Percentiles rank a stretch among this genome's conserved stretches.
Conservation (phyloP, 2,329 filamentous ascomycete species). For the Monosporascus sp. region DNA sequence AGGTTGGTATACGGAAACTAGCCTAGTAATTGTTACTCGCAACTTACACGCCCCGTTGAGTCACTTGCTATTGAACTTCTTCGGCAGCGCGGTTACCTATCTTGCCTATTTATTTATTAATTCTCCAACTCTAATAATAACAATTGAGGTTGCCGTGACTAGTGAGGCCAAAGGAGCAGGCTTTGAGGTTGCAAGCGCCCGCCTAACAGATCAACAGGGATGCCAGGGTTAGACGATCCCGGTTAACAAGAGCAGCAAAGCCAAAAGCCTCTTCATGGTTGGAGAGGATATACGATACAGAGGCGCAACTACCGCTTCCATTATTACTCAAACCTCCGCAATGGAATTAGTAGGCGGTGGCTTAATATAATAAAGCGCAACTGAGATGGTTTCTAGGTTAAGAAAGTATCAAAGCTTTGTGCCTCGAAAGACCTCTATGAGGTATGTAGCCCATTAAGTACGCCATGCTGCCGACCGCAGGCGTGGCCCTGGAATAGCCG, state of each 20-base stretch:
- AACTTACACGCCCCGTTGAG: not conserved
- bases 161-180: not conserved
- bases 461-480: slow-evolving; percentile 34
- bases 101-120: not conserved
- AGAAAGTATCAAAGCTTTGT: too few relatives aligned
- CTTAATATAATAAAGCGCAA: too few relatives aligned
- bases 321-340: too few relatives aligned
- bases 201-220: not conserved
- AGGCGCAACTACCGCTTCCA: too few relatives aligned
- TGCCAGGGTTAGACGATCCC: not conserved
- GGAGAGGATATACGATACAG: not conserved
- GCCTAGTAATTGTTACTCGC: not conserved
- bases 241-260: not conserved
- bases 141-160: not conserved
- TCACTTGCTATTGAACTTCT: not conserved
- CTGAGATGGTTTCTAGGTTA: too few relatives aligned
- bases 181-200: slow-evolving; percentile 6
- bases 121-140: not conserved
- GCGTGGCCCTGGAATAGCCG: slow-evolving; percentile 6
- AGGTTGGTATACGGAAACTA: too few relatives aligned
- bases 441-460: slow-evolving; percentile 14
- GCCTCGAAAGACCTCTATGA: not conserved
- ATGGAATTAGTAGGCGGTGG: not conserved
- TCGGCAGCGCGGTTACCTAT: not conserved
- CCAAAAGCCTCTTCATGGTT: not conserved